Evolutionary conservation across 352 stramenopile species (phyloP), one percentile per base, ranked within the genome.

Genomic region (Globisporangium emineosum): DNA sequence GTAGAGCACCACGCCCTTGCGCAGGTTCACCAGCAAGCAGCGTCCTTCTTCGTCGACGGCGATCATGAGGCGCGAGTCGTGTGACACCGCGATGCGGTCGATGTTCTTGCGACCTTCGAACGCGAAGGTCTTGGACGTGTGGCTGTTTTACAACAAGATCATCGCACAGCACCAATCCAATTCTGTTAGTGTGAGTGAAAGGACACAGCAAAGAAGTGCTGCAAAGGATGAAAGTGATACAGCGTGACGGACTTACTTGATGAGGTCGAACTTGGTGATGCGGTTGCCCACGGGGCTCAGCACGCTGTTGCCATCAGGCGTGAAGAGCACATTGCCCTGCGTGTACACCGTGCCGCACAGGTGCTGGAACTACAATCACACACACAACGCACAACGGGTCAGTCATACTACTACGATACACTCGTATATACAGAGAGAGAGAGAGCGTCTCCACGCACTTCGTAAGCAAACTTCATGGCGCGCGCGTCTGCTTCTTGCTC

Each of bases 221-320:
- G 10, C 15, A 21, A 45, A 17, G 9, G 37, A 25, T 42, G 9
- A n/a, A 10, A 19, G 33, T 27, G 21, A 13, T 32, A 3, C 8
- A 29, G 30, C 8, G 17, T 23, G 17, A 42, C 4, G 21, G 0
- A 88, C 83, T 73, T 60, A 97, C 89, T 96, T 92, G 77, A 94
- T 86, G 72, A 98, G 80, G 66, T 98, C 93, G 69, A 98, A 98
- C 66, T 97, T 85, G 27, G 90, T 96, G 71, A 98, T 96, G 67
- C 94, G 90, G 76, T 98, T 98, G 54, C 94, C 90, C 37, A 98
- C 93, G 37, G 93, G 89, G 59, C 86, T 97, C 56, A 98, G 77
- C 51, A 98, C 79, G 42, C 79, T 90, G 75, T 98, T 98, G 56
- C 94, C 91, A 53, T 97, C 91, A 23, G 93, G 89, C 53, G 94